Evolutionary conservation across 345 rosid genomes (phyloP).

Genomic region (Clarkia xantiana): DNA sequence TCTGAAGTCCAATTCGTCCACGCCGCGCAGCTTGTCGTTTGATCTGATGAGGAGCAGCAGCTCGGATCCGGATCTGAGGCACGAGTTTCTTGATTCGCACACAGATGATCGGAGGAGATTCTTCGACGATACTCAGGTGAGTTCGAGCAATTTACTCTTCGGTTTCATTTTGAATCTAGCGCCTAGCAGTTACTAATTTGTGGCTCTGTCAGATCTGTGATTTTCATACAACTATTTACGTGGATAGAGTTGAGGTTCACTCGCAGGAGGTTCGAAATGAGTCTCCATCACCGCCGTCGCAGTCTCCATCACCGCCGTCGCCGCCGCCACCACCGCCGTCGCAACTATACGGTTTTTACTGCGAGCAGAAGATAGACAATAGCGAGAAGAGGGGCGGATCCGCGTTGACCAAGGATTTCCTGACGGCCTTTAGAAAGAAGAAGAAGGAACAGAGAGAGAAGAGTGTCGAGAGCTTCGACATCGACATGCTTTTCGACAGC

Average conservation of each 20-base stretch:
- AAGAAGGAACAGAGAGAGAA: constrained; percentile 66
- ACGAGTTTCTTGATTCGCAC: constrained; percentile 21
- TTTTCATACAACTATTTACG: background rate
- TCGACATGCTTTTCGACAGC: constrained; percentile 39
- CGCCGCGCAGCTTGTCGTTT: constrained; percentile 14
- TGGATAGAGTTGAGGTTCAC: constrained; percentile 2
- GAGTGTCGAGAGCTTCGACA: constrained; percentile 68
- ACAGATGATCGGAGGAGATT: constrained; percentile 46
- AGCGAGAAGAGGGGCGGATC: constrained; percentile 41
- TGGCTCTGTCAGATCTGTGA: constrained; percentile 9
- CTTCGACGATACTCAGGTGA: constrained; percentile 54
- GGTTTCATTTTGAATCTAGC: too few species aligned
- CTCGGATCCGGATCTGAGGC: constrained; percentile 77
- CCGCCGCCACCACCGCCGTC: constrained; percentile 12
- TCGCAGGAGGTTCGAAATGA: background rate
- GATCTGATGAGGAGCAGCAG: constrained; percentile 45
- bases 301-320: constrained; percentile 8
- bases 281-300: too few species aligned
- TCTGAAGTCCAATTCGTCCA: constrained; percentile 9
- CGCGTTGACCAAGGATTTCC: constrained; percentile 39
- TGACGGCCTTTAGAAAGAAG: constrained; percentile 32
- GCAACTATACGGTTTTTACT: constrained; percentile 8
- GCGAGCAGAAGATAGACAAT: constrained; percentile 12
- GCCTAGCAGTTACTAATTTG: too few species aligned
- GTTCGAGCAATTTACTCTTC: background rate